Percentiles rank a stretch among this genome's conserved stretches.
phyloP scores from a whole-genome alignment of 495 filamentous ascomycete species.

The Aspergillus campestris region DNA sequence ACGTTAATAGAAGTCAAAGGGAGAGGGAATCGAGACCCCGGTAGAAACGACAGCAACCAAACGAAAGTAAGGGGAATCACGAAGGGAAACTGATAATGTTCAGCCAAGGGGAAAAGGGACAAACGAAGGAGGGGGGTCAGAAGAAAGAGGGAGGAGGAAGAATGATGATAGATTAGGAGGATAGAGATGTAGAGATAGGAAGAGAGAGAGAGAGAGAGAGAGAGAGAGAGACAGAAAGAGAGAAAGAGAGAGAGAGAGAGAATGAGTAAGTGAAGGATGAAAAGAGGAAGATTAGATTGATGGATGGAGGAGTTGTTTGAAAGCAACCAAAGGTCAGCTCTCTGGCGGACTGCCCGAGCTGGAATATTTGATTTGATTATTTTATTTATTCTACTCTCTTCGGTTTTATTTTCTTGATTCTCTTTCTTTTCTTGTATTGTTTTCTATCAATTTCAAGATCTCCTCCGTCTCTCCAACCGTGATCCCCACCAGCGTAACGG shows the following conservation, averaged over 20 bases:
- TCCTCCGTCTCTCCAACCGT: too few relatives aligned
- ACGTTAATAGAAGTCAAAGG: conserved; percentile 16
- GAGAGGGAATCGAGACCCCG: not conserved
- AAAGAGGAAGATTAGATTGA: conserved; percentile 12
- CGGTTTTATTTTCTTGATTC: too few relatives aligned
- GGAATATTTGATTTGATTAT: not conserved
- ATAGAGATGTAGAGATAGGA: conserved; percentile 6
- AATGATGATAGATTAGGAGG: conserved; percentile 13
- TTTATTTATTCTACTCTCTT: too few relatives aligned
- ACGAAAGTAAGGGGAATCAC: conserved; percentile 22
- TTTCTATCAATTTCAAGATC: too few relatives aligned
- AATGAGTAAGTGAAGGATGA: conserved; percentile 12
- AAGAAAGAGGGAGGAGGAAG: conserved; percentile 25
- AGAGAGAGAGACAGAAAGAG: conserved; percentile 11
- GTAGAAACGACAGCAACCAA: conserved; percentile 5
- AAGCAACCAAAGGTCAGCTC: too few relatives aligned
- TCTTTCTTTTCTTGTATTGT: too few relatives aligned
- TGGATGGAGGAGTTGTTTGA: not conserved
- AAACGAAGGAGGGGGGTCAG: conserved; percentile 16
- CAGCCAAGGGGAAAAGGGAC: conserved; percentile 11
- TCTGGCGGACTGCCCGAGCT: not conserved
- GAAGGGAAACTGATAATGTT: conserved; percentile 8
- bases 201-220: conserved; percentile 6
- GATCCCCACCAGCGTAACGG: too few relatives aligned
- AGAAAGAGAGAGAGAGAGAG: conserved; percentile 14